phyloP scores from a whole-genome alignment of 805 yeast species.

The Debaryomyces tyrocola region DNA sequence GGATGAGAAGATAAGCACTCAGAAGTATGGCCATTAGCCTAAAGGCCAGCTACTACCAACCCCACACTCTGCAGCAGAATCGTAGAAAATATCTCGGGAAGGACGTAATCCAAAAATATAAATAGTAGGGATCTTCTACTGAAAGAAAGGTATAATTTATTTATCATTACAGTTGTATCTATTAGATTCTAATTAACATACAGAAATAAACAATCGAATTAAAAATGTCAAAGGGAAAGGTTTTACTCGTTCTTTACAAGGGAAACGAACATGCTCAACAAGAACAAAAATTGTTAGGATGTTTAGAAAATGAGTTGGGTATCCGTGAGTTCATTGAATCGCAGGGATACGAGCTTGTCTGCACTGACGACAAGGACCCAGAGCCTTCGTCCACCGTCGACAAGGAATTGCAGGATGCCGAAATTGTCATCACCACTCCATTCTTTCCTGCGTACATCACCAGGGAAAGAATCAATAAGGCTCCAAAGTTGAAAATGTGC shows the following conservation, averaged over 20 bases:
- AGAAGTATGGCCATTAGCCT: too few species aligned
- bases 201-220: too few species aligned
- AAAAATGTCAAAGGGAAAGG: constrained; percentile 31
- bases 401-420: constrained; percentile 67
- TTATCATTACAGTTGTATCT: too few species aligned
- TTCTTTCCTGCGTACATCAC: constrained; percentile 81
- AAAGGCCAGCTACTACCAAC: too few species aligned
- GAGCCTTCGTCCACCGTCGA: constrained; percentile 60
- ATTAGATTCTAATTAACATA: too few species aligned
- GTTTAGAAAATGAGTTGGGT: constrained; percentile 76
- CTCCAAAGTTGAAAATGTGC: constrained; percentile 67
- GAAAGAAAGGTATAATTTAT: too few species aligned
- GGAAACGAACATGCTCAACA: constrained; percentile 61
- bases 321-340: constrained; percentile 61
- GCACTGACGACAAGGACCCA: constrained; percentile 68
- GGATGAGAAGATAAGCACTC: too few species aligned
- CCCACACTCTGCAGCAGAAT: too few species aligned
- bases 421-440: constrained; percentile 77
- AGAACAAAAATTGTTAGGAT: constrained; percentile 63
- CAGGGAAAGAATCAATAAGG: constrained; percentile 62
- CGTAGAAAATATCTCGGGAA: too few species aligned
- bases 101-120: too few species aligned
- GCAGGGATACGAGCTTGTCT: constrained; percentile 64
- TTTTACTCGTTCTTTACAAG: constrained; percentile 57
- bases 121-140: too few species aligned